These are phyloP conservation scores for Dioscorea zingiberensis DNA, from an alignment of 106 monocot genomes.

Conservation along the genomic window DNA sequence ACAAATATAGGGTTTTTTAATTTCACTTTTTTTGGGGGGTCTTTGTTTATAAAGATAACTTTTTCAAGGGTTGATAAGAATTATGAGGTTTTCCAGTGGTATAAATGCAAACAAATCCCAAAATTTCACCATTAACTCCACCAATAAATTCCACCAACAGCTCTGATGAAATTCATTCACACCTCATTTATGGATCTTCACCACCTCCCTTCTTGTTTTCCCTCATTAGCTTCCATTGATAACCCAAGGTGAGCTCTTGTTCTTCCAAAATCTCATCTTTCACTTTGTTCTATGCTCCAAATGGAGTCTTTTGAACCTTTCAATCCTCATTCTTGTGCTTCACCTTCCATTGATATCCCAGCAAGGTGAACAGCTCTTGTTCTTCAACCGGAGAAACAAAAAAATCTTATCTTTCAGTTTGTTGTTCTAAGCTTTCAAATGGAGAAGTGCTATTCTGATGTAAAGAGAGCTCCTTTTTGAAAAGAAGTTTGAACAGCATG, in stretches of 20 bases:
- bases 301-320: background rate
- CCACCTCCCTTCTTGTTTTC: background rate
- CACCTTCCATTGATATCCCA: background rate
- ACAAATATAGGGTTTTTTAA: too few species aligned
- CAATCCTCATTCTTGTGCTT: background rate
- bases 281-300: background rate
- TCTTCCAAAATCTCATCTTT: background rate
- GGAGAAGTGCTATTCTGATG: background rate
- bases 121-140: background rate
- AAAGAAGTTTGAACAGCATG: conserved; percentile 7
- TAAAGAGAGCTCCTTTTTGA: too few species aligned
- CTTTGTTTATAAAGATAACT: too few species aligned
- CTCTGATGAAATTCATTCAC: background rate
- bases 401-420: background rate
- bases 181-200: background rate
- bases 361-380: background rate
- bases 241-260: background rate
- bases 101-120: background rate
- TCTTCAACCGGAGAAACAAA: background rate
- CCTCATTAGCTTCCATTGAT: background rate
- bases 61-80: too few species aligned
- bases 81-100: too few species aligned
- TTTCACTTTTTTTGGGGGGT: too few species aligned
- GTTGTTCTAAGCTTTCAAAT: background rate
- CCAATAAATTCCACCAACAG: conserved; percentile 1